These are phyloP conservation scores for Asterophora parasitica DNA, from an alignment of 768 basidiomycete species.

Conservation along the genomic window DNA sequence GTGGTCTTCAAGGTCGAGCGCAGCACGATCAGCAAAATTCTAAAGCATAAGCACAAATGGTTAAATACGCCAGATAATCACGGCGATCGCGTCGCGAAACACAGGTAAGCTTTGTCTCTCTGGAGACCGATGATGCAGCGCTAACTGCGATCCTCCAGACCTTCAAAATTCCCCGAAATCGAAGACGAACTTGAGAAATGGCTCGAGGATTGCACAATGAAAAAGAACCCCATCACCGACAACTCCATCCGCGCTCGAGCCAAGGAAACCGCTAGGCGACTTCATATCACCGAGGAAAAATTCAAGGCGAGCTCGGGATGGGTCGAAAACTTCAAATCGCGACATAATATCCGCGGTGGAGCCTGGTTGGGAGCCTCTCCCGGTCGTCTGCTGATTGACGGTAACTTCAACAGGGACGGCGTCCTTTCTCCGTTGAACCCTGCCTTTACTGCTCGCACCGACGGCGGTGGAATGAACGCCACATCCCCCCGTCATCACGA, in stretches of 20 bases:
- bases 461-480: slow-evolving; percentile 20
- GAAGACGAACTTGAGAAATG: slow-evolving; percentile 61
- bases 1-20: slow-evolving; percentile 73
- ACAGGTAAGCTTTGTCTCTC: slow-evolving; percentile 43
- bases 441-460: slow-evolving; percentile 31
- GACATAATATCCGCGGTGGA: slow-evolving; percentile 70
- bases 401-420: not conserved
- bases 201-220: slow-evolving; percentile 51
- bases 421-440: slow-evolving; percentile 35
- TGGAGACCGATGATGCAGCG: slow-evolving; percentile 7
- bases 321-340: slow-evolving; percentile 89
- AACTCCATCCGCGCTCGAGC: slow-evolving; percentile 60
- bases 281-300: slow-evolving; percentile 58
- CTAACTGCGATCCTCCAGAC: slow-evolving; percentile 35
- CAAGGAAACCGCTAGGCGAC: slow-evolving; percentile 53
- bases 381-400: slow-evolving; percentile 14
- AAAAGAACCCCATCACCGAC: slow-evolving; percentile 54
- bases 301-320: slow-evolving; percentile 93
- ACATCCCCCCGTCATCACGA: slow-evolving; percentile 15
- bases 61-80: slow-evolving; percentile 60
- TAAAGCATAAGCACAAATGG: slow-evolving; percentile 84
- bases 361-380: slow-evolving; percentile 38
- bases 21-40: slow-evolving; percentile 91
- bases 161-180: slow-evolving; percentile 77
- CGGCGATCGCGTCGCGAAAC: slow-evolving; percentile 57